Evolutionary conservation across 148 eudicot species (phyloP).

Genomic region (Chenopodium album): DNA sequence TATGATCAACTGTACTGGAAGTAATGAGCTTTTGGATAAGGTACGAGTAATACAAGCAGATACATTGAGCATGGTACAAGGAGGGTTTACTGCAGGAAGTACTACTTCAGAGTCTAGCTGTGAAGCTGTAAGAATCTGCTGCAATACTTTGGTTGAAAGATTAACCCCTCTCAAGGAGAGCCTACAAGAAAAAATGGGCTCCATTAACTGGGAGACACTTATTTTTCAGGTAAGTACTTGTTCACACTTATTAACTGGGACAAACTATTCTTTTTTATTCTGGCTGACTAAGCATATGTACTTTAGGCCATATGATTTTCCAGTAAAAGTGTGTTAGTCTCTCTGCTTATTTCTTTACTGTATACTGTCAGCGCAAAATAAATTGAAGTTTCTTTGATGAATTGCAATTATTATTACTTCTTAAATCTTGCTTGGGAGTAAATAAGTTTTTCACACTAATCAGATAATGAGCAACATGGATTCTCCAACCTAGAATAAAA

Average conservation of each 20-base stretch:
- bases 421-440: background rate
- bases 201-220: conserved; percentile 58
- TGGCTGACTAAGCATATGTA: background rate
- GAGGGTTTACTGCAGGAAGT: conserved; percentile 86
- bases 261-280: background rate
- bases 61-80: conserved; percentile 80
- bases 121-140: conserved; percentile 83
- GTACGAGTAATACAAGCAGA: conserved; percentile 82
- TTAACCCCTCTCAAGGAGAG: conserved; percentile 50
- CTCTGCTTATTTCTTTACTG: background rate
- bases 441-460: background rate
- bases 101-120: conserved; percentile 91
- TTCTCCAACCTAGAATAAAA: background rate
- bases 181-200: conserved; percentile 45
- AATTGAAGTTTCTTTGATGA: background rate
- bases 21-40: conserved; percentile 56
- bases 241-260: background rate
- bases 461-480: background rate
- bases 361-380: background rate
- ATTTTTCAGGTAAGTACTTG: conserved; percentile 48
- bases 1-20: conserved; percentile 52
- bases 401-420: background rate
- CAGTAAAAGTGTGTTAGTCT: background rate
- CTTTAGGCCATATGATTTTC: background rate
- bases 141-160: conserved; percentile 74